phyloP scores from a whole-genome alignment of 495 filamentous ascomycete species.

The Aspergillus incahuasiensis region DNA sequence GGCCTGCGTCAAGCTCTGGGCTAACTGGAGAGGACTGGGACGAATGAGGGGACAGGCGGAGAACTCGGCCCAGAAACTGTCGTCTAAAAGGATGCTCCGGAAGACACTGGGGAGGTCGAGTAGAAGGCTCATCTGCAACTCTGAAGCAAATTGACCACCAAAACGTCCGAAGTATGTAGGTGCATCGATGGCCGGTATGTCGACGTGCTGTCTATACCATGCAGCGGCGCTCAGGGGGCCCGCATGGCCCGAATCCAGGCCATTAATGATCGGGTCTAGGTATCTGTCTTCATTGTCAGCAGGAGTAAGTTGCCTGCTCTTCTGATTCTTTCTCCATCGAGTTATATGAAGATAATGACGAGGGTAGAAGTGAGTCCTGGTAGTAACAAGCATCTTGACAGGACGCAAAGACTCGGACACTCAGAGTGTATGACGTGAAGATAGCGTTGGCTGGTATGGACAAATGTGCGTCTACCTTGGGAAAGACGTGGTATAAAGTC shows the following conservation, averaged over 20 bases:
- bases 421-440: not conserved
- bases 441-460: not conserved
- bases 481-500: not conserved
- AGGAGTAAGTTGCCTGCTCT: not conserved
- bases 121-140: conserved; percentile 30
- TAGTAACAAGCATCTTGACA: conserved; percentile 1
- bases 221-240: not conserved
- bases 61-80: conserved; percentile 30
- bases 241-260: not conserved
- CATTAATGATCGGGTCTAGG: not conserved
- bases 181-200: conserved; percentile 1
- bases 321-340: conserved; percentile 4
- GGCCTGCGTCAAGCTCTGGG: conserved; percentile 22
- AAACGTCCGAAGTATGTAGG: conserved; percentile 25
- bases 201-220: conserved; percentile 3
- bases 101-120: conserved; percentile 29
- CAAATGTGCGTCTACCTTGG: not conserved
- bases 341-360: not conserved
- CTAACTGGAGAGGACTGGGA: conserved; percentile 24
- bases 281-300: conserved; percentile 2
- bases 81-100: conserved; percentile 26
- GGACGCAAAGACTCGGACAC: not conserved
- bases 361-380: conserved; percentile 9
- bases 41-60: conserved; percentile 19
- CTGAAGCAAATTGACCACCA: conserved; percentile 31